These are phyloP conservation scores for Huntiella decipiens DNA, from an alignment of 2,329 filamentous ascomycete species.

Conservation along the genomic window DNA sequence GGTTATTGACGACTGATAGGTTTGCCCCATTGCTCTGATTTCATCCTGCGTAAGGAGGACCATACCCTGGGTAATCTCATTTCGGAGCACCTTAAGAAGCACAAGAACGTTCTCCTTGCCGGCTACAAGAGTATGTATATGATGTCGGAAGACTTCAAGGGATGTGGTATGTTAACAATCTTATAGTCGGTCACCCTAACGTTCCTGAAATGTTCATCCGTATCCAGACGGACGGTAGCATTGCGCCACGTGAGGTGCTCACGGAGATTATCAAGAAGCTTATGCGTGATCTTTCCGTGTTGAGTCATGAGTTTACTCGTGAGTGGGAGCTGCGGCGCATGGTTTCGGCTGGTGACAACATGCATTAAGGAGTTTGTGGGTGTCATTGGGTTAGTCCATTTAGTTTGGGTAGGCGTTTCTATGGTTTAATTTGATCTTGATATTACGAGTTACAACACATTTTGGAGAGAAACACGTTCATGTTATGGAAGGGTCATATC, in stretches of 20 bases:
- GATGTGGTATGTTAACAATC: conserved; percentile 5
- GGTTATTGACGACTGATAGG: conserved; percentile 28
- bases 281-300: conserved; percentile 58
- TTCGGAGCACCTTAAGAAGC: conserved; percentile 65
- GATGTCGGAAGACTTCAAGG: neutral
- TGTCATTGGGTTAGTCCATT: neutral
- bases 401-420: conserved; percentile 1
- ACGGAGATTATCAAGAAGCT: conserved; percentile 64
- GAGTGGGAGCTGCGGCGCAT: conserved; percentile 82
- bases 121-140: conserved; percentile 60
- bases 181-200: conserved; percentile 37
- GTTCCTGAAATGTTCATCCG: conserved; percentile 49
- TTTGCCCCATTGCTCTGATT: conserved; percentile 87
- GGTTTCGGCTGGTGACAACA: conserved; percentile 42
- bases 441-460: neutral
- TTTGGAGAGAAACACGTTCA: neutral
- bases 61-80: conserved; percentile 89
- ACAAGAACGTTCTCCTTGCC: conserved; percentile 69
- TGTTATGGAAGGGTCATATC: neutral
- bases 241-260: conserved; percentile 79
- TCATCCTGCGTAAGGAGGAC: conserved; percentile 90
- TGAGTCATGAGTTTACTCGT: conserved; percentile 78
- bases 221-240: conserved; percentile 74
- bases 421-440: neutral
- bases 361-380: conserved; percentile 1